Percentiles rank a stretch among this genome's conserved stretches.
These are phyloP conservation scores for Aureobasidium pullulans DNA, from an alignment of 2,329 filamentous ascomycete species.

Conservation along the genomic window DNA sequence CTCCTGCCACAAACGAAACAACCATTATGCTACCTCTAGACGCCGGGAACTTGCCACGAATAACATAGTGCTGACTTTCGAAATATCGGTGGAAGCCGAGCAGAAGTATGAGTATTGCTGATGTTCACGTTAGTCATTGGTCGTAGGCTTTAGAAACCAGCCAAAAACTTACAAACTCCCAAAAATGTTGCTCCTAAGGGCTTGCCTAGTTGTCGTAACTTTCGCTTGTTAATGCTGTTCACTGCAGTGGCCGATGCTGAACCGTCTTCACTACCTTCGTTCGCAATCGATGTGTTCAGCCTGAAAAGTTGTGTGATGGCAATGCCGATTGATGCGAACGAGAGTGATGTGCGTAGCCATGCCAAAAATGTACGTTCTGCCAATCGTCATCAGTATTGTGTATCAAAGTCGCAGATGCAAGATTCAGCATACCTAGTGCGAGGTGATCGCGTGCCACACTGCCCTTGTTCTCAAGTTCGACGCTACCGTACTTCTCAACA, in stretches of 20 bases:
- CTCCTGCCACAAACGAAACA: constrained; percentile 56
- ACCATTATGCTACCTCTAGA: constrained; percentile 67
- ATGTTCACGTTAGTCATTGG: not conserved
- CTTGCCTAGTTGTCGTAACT: constrained; percentile 58
- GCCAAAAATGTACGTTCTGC: constrained; percentile 77
- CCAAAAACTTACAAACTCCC: constrained; percentile 44
- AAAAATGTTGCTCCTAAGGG: constrained; percentile 72
- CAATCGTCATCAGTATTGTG: not conserved
- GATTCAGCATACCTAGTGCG: constrained; percentile 55
- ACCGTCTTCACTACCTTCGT: constrained; percentile 15
- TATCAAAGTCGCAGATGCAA: too few relatives aligned
- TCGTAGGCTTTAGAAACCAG: not conserved
- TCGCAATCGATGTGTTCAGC: constrained; percentile 59
- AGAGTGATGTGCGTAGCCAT: constrained; percentile 74
- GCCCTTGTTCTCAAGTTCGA: constrained; percentile 80
- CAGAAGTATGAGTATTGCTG: constrained; percentile 63
- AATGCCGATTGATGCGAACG: constrained; percentile 76
- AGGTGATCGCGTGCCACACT: constrained; percentile 77
- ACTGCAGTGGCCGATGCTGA: constrained; percentile 23
- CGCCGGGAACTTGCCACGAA: constrained; percentile 71
- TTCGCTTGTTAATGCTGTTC: constrained; percentile 17
- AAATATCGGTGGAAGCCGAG: constrained; percentile 75
- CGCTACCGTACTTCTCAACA: constrained; percentile 53
- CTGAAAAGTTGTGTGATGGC: constrained; percentile 80
- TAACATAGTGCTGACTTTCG: constrained; percentile 70